A percentile compares a stretch with the other conserved stretches of the same genome.
These are phyloP conservation scores for Petunia axillaris DNA, from an alignment of 257 asterid genomes.

Conservation along the genomic window DNA sequence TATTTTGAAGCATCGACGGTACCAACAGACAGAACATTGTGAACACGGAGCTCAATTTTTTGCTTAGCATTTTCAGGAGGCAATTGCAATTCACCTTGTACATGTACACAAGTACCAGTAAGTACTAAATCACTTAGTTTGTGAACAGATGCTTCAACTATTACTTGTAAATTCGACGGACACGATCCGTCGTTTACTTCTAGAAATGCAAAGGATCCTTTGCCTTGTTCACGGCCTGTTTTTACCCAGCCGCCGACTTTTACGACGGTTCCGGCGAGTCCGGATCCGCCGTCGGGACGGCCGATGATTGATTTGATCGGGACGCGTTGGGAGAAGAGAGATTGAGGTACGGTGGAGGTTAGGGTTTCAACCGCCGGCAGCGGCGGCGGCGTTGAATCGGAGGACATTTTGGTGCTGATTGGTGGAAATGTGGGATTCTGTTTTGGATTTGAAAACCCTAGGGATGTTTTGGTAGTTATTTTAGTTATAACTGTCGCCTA, in stretches of 20 bases:
- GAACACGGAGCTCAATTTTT: constrained; percentile 76
- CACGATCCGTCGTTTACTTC: constrained; percentile 91
- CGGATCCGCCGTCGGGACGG: constrained; percentile 76
- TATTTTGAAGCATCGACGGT: constrained; percentile 81
- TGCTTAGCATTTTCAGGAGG: constrained; percentile 85
- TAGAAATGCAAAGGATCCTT: constrained; percentile 75
- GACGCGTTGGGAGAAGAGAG: constrained; percentile 83
- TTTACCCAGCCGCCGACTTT: constrained; percentile 94
- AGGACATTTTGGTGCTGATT: constrained; percentile 46
- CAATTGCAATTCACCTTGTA: constrained; percentile 64
- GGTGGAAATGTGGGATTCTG: not conserved
- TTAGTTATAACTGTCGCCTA: not conserved
- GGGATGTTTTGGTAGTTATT: not conserved
- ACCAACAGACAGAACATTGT: constrained; percentile 66
- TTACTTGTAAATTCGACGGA: constrained; percentile 78
- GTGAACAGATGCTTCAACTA: constrained; percentile 60
- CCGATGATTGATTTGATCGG: constrained; percentile 66
- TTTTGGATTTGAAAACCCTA: constrained; percentile 11
- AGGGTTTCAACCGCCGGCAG: constrained; percentile 53
- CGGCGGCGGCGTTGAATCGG: constrained; percentile 49
- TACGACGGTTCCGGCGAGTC: constrained; percentile 64
- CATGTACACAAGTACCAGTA: constrained; percentile 84
- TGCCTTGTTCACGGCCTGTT: constrained; percentile 88
- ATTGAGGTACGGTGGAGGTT: constrained; percentile 44
- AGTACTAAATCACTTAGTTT: constrained; percentile 70